Conservation (phyloP, 768 basidiomycete genomes). For the Boletus insuetus region DNA sequence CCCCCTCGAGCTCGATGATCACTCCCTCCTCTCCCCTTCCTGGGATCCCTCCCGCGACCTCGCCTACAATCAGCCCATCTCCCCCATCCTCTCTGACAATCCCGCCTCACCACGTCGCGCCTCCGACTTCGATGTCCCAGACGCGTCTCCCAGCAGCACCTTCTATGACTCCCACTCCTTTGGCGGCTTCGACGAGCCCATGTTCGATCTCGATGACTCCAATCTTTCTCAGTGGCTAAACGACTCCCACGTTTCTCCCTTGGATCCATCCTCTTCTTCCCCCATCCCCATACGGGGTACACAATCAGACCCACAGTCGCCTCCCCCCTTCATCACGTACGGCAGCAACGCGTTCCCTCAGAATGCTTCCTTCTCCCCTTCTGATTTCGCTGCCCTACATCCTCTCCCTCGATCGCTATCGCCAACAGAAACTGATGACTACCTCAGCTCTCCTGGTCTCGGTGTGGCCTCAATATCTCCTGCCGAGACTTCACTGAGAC, state of each 20-base stretch:
- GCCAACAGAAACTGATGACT: constrained; percentile 52
- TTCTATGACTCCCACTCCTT: constrained; percentile 35
- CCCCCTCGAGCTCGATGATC: constrained; percentile 33
- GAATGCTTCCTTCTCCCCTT: constrained; percentile 55
- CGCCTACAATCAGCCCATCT: constrained; percentile 38
- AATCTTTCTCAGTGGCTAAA: constrained; percentile 60
- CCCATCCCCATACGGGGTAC: constrained; percentile 63
- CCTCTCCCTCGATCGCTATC: constrained; percentile 62
- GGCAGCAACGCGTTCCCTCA: constrained; percentile 47
- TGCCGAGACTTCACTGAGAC: constrained; percentile 53
- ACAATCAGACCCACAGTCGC: constrained; percentile 39
- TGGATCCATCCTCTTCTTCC: constrained; percentile 43
- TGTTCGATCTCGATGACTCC: constrained; percentile 42
- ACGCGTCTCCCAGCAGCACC: constrained; percentile 38
- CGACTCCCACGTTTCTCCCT: constrained; percentile 47
- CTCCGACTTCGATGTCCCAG: constrained; percentile 40
- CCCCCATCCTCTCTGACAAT: constrained; percentile 40
- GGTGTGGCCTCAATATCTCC: constrained; percentile 59
- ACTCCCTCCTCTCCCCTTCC: constrained; percentile 24
- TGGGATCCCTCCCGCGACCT: constrained; percentile 34
- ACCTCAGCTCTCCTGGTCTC: constrained; percentile 39
- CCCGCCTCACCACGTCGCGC: constrained; percentile 40
- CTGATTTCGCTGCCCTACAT: constrained; percentile 58
- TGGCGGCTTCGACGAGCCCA: constrained; percentile 30
- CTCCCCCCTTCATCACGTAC: constrained; percentile 50